Conservation (phyloP, 345 rosid genomes). For the Populus davidiana region DNA sequence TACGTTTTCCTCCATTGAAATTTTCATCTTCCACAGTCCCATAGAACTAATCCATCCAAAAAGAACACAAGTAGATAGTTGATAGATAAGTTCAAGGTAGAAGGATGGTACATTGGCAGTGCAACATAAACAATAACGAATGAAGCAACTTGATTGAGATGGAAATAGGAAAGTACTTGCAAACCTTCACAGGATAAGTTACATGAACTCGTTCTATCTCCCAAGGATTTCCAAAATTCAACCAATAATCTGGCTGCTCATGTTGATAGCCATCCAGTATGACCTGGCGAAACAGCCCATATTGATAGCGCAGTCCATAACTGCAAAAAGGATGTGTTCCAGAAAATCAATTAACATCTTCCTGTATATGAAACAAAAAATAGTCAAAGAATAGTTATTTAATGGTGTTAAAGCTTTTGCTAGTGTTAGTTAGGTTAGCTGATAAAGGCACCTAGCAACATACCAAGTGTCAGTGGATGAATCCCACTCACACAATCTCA, state of each 20-base stretch:
- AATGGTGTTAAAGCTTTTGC: no score
- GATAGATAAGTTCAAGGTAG: background rate
- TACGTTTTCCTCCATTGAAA: slow-evolving; percentile 26
- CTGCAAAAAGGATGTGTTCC: slow-evolving; percentile 21
- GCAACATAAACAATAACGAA: slow-evolving; percentile 6
- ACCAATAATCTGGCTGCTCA: slow-evolving; percentile 50
- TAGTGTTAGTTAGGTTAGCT: no score
- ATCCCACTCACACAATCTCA: background rate
- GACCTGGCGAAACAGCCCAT: slow-evolving; percentile 49
- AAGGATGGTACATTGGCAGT: background rate
- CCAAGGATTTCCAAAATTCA: slow-evolving; percentile 55
- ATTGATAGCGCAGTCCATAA: slow-evolving; percentile 46
- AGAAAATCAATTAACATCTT: background rate
- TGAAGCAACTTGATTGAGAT: background rate
- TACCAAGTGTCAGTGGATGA: no score
- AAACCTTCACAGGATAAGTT: slow-evolving; percentile 48
- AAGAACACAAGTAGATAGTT: background rate
- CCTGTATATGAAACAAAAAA: background rate
- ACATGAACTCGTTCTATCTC: slow-evolving; percentile 47
- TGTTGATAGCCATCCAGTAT: slow-evolving; percentile 50
- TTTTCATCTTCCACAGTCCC: slow-evolving; percentile 39
- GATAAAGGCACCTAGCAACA: no score
- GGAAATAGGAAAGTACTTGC: slow-evolving; percentile 16
- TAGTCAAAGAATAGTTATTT: background rate
- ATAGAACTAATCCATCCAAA: slow-evolving; percentile 37